phyloP scores from a whole-genome alignment of 208 protist genomes.

The Tritrichomonas foetus region DNA sequence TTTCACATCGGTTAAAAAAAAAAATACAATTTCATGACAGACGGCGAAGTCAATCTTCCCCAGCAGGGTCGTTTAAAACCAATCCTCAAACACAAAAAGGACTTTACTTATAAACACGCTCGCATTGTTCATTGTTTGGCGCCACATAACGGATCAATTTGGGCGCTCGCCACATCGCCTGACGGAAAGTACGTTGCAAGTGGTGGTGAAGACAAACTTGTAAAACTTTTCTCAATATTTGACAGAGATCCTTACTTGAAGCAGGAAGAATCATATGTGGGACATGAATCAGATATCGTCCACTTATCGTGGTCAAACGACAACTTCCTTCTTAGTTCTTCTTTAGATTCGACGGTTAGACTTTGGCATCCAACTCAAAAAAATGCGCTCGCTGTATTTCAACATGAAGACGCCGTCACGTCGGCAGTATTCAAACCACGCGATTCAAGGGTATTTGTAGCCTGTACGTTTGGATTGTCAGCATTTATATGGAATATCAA shows the following conservation, averaged over 20 bases:
- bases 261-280: not conserved
- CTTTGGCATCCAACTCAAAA: not conserved
- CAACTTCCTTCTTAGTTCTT: not conserved
- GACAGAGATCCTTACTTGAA: not conserved
- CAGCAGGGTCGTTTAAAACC: not conserved
- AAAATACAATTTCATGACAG: too few species aligned
- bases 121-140: not conserved
- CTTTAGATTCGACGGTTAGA: conserved; percentile 1
- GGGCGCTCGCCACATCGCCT: not conserved
- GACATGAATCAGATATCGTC: not conserved
- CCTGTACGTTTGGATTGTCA: not conserved
- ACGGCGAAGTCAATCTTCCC: not conserved
- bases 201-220: not conserved
- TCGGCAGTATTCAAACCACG: not conserved
- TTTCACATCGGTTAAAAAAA: too few species aligned
- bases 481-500: not conserved
- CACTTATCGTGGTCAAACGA: not conserved
- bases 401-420: conserved; percentile 14
- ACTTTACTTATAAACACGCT: not conserved
- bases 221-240: not conserved
- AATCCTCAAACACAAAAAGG: conserved; percentile 4
- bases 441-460: not conserved
- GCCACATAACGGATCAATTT: not conserved
- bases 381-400: not conserved
- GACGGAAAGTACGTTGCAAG: conserved; percentile 16